Conservation (phyloP, 1,284 basidiomycete species). For the Ustilago hordei region DNA sequence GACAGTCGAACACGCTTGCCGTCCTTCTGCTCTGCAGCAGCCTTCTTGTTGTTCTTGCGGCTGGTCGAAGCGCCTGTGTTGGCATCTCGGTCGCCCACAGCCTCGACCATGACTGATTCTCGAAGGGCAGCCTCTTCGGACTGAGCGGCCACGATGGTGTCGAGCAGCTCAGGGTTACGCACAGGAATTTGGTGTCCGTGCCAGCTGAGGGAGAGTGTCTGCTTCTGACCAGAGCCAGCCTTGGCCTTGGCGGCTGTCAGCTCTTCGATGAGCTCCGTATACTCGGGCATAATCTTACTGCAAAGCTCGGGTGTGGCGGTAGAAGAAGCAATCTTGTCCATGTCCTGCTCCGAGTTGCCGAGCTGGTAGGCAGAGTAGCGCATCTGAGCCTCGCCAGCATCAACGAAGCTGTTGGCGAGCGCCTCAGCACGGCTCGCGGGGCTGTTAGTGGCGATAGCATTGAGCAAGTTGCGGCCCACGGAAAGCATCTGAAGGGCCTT, state of each 20-base stretch:
- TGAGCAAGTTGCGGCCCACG: slow-evolving; percentile 82
- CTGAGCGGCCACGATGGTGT: slow-evolving; percentile 85
- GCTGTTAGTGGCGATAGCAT: slow-evolving; percentile 78
- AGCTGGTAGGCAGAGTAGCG: slow-evolving; percentile 92
- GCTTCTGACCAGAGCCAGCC: slow-evolving; percentile 57
- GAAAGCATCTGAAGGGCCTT: slow-evolving; percentile 81
- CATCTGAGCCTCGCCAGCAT: slow-evolving; percentile 89
- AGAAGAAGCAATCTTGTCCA: slow-evolving; percentile 82
- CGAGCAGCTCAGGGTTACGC: slow-evolving; percentile 90
- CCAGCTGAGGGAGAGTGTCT: slow-evolving; percentile 78
- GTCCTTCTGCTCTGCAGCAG: slow-evolving; percentile 12
- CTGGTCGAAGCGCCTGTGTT: slow-evolving; percentile 6
- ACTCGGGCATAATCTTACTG: slow-evolving; percentile 77
- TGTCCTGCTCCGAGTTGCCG: slow-evolving; percentile 77
- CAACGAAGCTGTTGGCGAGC: slow-evolving; percentile 83
- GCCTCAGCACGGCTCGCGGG: slow-evolving; percentile 89
- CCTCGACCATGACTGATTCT: slow-evolving; percentile 65
- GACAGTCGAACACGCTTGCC: slow-evolving; percentile 57
- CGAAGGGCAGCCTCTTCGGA: slow-evolving; percentile 75
- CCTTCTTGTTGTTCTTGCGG: slow-evolving; percentile 20
- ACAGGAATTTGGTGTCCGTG: slow-evolving; percentile 86
- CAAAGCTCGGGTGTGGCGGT: slow-evolving; percentile 74
- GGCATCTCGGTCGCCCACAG: slow-evolving; percentile 24
- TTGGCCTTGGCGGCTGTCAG: slow-evolving; percentile 71
- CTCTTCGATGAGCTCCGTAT: slow-evolving; percentile 74